These are phyloP conservation scores for Plantago major DNA, from an alignment of 257 asterid species.

Conservation along the genomic window DNA sequence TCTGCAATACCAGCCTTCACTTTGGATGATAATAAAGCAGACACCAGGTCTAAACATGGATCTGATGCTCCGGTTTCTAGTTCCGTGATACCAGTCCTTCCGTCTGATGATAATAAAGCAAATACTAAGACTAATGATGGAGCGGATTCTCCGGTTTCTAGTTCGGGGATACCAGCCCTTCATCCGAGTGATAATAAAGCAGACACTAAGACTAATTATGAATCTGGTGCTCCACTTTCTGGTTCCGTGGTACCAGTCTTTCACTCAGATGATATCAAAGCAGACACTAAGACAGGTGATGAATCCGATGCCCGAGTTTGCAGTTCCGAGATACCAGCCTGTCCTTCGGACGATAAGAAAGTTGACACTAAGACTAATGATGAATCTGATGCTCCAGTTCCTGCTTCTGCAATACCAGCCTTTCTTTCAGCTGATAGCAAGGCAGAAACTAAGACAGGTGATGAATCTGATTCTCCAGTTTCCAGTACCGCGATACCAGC, in stretches of 20 bases:
- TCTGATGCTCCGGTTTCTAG: slow-evolving; percentile 10
- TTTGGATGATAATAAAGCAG: slow-evolving; percentile 17
- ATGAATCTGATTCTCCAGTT: slow-evolving; percentile 10
- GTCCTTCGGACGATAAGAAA: too few relatives aligned
- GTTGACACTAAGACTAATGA: background rate
- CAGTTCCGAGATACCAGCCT: too few relatives aligned
- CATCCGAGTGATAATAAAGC: slow-evolving; percentile 17
- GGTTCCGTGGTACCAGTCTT: background rate
- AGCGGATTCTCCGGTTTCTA: slow-evolving; percentile 15
- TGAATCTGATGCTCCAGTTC: slow-evolving; percentile 11
- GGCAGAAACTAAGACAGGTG: slow-evolving; percentile 21
- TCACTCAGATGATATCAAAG: too few relatives aligned
- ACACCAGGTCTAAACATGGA: slow-evolving; percentile 19
- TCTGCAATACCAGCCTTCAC: slow-evolving; percentile 14
- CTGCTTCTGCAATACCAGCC: slow-evolving; percentile 17
- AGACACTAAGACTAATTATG: slow-evolving; percentile 18
- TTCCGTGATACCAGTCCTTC: too few relatives aligned
- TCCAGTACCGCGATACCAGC: slow-evolving; percentile 19
- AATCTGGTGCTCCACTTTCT: slow-evolving; percentile 14
- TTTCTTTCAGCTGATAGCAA: slow-evolving; percentile 10
- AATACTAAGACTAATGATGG: too few relatives aligned
- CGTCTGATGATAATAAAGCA: too few relatives aligned
- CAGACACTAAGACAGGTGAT: too few relatives aligned
- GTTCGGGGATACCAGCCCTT: slow-evolving; percentile 9
- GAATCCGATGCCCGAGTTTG: too few relatives aligned